Base-by-base conservation (phyloP, 164 flowering plant species). In the Vitis labrusca region DNA sequence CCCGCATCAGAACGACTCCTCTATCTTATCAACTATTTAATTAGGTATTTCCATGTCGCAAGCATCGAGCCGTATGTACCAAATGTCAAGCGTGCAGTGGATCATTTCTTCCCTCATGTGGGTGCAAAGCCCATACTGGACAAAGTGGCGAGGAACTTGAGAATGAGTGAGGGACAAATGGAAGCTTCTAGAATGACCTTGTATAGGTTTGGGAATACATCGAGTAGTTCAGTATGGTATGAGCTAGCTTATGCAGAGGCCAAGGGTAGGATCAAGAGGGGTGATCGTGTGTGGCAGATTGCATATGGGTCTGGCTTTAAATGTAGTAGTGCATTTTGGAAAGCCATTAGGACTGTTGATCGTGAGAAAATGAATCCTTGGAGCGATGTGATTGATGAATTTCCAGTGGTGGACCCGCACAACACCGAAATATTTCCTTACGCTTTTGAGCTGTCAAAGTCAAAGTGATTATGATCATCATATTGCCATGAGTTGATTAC, bases 1-100 rank as follows among this genome's bases (percentile, higher is more conserved):
- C 85, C 85, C 3, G 8, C 74, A 59, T 74, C 78, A 15, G 81
- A 82, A 61, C 73, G 73, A 65, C 30, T 77, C 13, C 66, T 59
- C 5, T 75, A 66, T 50, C 29, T 73, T 29, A 59, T 68, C 10
- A 80, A 79, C 17, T 60, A 37, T 37, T 6, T 37, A 37, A 37
- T 37, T 6, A 37, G 7, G 44, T 37, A 3, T 37, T 37, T 37
- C 44, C 44, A 3, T 6, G 44, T 37, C 0, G 44, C 44, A 37
- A 57, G 13, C 15, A 15, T 61, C 27, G 19, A 61, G 48, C 48
- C 8, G 11, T 3, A 61, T 13, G 19, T 61, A 7, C 63, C 63
- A 10, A 44, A 61, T 61, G 7, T 61, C 44, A 61, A 61, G 30
- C 12, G 10, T 32, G 63, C 63, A 3, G 27, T 61, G 10, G 63